These are phyloP conservation scores for Debaryomycetaceae sp. DNA, from an alignment of 1,139 yeast genomes.

Conservation along the genomic window DNA sequence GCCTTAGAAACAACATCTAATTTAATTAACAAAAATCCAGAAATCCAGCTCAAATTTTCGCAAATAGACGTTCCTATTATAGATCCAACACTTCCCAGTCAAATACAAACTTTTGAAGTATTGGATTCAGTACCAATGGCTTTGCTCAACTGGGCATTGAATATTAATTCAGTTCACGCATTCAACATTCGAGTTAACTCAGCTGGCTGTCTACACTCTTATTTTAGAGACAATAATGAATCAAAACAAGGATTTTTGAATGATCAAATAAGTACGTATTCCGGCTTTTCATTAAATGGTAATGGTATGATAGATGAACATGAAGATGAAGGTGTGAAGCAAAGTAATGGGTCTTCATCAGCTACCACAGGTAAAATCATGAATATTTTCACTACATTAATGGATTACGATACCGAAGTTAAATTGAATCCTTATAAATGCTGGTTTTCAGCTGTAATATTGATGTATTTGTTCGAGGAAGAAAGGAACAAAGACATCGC, in stretches of 20 bases:
- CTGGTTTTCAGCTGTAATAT: conserved; percentile 78
- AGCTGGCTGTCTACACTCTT: conserved; percentile 61
- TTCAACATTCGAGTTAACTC: conserved; percentile 81
- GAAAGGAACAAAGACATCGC: conserved; percentile 52
- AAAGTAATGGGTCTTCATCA: conserved; percentile 4
- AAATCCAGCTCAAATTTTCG: conserved; percentile 66
- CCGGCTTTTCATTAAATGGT: conserved; percentile 7
- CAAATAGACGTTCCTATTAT: conserved; percentile 88
- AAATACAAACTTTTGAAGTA: conserved; percentile 29
- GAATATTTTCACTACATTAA: conserved; percentile 64
- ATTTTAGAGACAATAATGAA: conserved; percentile 61
- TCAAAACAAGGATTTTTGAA: conserved; percentile 59
- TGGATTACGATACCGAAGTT: conserved; percentile 75
- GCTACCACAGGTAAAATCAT: conserved; percentile 2
- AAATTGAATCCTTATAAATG: conserved; percentile 80
- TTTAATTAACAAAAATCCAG: conserved; percentile 60
- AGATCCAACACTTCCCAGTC: conserved; percentile 72
- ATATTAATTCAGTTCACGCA: conserved; percentile 74
- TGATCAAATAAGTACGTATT: conserved; percentile 57
- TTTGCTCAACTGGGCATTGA: conserved; percentile 76
- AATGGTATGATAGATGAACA: background rate
- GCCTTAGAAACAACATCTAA: conserved; percentile 78
- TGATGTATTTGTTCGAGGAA: conserved; percentile 63
- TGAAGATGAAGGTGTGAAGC: conserved; percentile 6
- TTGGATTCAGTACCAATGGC: conserved; percentile 69